Percentiles rank a stretch among this genome's conserved stretches.
Evolutionary conservation across 2,329 filamentous ascomycete genomes (phyloP).

Genomic region (Aureobasidium sp.): DNA sequence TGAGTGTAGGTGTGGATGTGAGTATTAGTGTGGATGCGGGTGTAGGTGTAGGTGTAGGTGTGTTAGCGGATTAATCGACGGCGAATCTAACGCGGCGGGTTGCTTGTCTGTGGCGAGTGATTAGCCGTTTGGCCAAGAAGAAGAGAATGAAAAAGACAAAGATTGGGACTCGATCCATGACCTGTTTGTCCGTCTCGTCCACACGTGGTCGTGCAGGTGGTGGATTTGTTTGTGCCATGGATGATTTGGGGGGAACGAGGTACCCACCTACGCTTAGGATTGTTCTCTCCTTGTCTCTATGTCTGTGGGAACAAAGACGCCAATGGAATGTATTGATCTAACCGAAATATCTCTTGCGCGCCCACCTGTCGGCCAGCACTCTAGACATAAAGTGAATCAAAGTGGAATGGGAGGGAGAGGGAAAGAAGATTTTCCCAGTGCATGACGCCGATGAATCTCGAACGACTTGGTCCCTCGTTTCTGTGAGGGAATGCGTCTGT

Average conservation of each 20-base stretch:
- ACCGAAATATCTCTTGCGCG: conserved; percentile 37
- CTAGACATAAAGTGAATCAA: conserved; percentile 22
- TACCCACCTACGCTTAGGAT: conserved; percentile 6
- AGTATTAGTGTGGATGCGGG: too few relatives aligned
- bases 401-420: neutral
- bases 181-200: neutral
- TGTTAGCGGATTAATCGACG: neutral
- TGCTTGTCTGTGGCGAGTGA: neutral
- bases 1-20: neutral
- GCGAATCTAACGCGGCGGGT: neutral
- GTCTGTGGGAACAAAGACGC: neutral
- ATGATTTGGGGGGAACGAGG: neutral
- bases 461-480: neutral
- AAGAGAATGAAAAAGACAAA: conserved; percentile 11
- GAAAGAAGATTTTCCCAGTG: conserved; percentile 5
- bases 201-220: neutral
- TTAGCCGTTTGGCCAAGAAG: conserved; percentile 1
- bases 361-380: conserved; percentile 43
- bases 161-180: conserved; percentile 2
- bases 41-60: neutral
- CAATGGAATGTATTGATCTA: conserved; percentile 21
- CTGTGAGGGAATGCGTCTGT: neutral
- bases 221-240: neutral
- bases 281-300: neutral
- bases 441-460: conserved; percentile 8